A percentile compares a stretch with the other conserved stretches of the same genome.
Evolutionary conservation across 305 asterid genomes (phyloP).

Genomic region (Lippia alba): DNA sequence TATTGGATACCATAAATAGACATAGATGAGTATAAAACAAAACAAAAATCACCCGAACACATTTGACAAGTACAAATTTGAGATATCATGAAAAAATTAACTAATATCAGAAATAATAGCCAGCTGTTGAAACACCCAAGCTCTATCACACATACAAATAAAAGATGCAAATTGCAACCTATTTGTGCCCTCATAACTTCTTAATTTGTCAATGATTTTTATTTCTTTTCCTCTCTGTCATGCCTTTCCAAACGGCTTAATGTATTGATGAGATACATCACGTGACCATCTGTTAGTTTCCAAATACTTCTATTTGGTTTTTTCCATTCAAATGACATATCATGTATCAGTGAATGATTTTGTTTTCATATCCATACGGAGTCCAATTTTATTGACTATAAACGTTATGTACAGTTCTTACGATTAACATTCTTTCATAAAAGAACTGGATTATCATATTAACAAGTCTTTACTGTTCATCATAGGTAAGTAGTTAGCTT

Average conservation of each 20-base stretch:
- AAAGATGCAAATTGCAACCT: too few relatives aligned
- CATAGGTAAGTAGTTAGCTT: neutral
- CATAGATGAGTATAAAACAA: conserved; percentile 6
- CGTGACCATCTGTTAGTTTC: neutral
- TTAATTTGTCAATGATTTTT: neutral
- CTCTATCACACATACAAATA: neutral
- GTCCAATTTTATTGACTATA: neutral
- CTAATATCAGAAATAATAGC: neutral
- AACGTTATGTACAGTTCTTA: neutral
- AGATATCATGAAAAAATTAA: neutral
- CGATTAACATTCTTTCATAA: neutral
- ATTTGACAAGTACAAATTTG: neutral
- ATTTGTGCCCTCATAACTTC: neutral
- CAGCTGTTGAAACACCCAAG: neutral
- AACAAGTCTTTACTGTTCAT: neutral
- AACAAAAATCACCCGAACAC: neutral
- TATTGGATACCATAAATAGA: conserved; percentile 18
- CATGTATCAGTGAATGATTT: neutral
- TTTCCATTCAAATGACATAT: neutral
- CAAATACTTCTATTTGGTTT: neutral
- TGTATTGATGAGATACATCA: too few relatives aligned
- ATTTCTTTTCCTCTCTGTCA: too few relatives aligned
- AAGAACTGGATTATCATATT: neutral
- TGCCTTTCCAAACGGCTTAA: too few relatives aligned
- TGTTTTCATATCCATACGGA: neutral